These are phyloP conservation scores for Teunomyces tritomae DNA, from an alignment of 805 yeast genomes.

Conservation along the genomic window DNA sequence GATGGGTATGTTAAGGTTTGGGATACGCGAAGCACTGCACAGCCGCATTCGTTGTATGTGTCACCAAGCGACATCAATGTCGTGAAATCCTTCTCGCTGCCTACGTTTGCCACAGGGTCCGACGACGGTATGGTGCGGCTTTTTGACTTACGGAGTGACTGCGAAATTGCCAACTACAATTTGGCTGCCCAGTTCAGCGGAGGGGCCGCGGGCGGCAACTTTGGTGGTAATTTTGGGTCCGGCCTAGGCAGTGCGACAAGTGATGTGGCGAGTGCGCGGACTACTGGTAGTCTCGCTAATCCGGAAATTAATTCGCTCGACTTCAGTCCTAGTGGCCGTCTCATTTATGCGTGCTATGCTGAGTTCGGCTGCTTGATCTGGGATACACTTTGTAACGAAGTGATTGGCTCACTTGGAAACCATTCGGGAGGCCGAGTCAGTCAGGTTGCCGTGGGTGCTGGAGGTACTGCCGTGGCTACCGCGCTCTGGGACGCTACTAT, in stretches of 20 bases:
- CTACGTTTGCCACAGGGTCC: conserved; percentile 70
- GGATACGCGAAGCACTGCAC: conserved; percentile 30
- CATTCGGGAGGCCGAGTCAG: conserved; percentile 57
- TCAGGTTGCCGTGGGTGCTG: conserved; percentile 63
- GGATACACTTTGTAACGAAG: conserved; percentile 67
- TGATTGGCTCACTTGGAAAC: conserved; percentile 65
- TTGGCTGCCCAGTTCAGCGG: conserved; percentile 14
- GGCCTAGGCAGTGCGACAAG: no score
- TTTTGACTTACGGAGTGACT: conserved; percentile 75
- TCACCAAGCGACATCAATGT: conserved; percentile 63
- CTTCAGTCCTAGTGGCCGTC: conserved; percentile 70
- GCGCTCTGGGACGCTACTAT: conserved; percentile 80
- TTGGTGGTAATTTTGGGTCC: no score
- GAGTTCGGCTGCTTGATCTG: conserved; percentile 74
- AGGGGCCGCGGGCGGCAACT: not conserved
- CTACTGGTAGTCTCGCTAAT: conserved; percentile 39
- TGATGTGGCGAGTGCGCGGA: not conserved
- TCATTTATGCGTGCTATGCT: conserved; percentile 71
- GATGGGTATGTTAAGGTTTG: conserved; percentile 57
- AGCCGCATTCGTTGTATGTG: conserved; percentile 51
- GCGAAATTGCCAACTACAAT: conserved; percentile 55
- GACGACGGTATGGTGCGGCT: conserved; percentile 74
- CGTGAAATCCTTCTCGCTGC: conserved; percentile 49
- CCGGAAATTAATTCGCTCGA: conserved; percentile 75
- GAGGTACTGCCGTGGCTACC: conserved; percentile 75